Conservation (phyloP, 1,284 basidiomycete genomes). For the Naganishia cerealis region DNA sequence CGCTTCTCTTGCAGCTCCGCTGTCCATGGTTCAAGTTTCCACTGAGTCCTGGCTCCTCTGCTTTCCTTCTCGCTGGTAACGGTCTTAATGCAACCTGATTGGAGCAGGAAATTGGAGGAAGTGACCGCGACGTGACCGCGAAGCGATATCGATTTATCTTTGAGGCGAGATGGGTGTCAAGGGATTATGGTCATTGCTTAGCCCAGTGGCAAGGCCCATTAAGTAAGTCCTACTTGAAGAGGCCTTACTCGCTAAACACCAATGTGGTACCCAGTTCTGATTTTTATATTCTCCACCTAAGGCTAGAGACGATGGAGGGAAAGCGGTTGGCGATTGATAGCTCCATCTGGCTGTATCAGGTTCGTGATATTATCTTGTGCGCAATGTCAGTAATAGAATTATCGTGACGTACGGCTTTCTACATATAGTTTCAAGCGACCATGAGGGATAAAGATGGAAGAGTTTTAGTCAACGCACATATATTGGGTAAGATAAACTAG, state of each 20-base stretch:
- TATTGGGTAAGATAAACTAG: constrained; percentile 63
- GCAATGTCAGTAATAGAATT: neutral
- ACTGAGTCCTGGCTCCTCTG: neutral
- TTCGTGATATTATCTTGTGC: constrained; percentile 22
- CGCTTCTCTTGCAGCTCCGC: neutral
- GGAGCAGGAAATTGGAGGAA: neutral
- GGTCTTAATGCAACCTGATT: neutral
- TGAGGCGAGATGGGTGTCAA: constrained; percentile 78
- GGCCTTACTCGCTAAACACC: neutral
- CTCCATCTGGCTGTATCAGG: constrained; percentile 92
- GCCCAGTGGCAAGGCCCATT: constrained; percentile 83
- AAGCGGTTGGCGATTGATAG: constrained; percentile 94
- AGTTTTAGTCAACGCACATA: constrained; percentile 87
- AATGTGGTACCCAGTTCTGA: neutral
- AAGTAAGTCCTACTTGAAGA: constrained; percentile 60
- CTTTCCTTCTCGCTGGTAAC: neutral
- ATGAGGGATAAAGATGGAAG: constrained; percentile 97
- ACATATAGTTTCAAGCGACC: constrained; percentile 84
- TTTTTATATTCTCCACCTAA: constrained; percentile 45
- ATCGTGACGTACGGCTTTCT: neutral
- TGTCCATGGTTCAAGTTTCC: neutral
- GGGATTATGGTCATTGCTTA: constrained; percentile 86
- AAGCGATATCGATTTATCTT: neutral
- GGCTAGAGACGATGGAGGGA: constrained; percentile 86
- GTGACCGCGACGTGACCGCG: neutral